Evolutionary conservation across 768 basidiomycete genomes (phyloP).

Genomic region (Hortiboletus flavorubellus): DNA sequence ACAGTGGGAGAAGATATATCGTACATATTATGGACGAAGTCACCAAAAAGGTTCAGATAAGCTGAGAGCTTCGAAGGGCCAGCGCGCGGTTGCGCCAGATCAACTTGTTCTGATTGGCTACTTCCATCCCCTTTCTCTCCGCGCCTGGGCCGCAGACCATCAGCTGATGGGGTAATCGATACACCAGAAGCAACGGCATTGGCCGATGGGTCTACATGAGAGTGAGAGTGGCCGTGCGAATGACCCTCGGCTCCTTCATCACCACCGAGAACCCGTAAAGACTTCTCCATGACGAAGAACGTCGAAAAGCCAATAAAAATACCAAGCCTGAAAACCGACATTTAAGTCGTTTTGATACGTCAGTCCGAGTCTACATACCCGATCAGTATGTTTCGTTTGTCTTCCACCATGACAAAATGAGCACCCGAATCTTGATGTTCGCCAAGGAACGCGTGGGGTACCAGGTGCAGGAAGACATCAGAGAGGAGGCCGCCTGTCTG

Average conservation of each 20-base stretch:
- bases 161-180: conserved; percentile 36
- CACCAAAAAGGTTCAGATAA: conserved; percentile 89
- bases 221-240: conserved; percentile 56
- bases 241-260: conserved; percentile 49
- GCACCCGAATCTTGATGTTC: conserved; percentile 73
- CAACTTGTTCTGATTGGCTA: conserved; percentile 25
- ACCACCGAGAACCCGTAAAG: conserved; percentile 73
- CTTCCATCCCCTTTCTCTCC: conserved; percentile 20
- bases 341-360: conserved; percentile 11
- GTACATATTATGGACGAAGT: conserved; percentile 93
- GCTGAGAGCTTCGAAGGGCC: conserved; percentile 84
- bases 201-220: conserved; percentile 33
- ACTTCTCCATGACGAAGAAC: conserved; percentile 94
- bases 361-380: conserved; percentile 49
- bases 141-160: conserved; percentile 51
- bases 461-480: conserved; percentile 88
- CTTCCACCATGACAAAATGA: conserved; percentile 81
- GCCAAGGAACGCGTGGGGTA: conserved; percentile 91
- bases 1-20: conserved; percentile 10
- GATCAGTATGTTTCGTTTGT: conserved; percentile 86
- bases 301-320: conserved; percentile 86
- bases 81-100: conserved; percentile 27
- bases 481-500: conserved; percentile 89
- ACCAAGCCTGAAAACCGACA: conserved; percentile 48
- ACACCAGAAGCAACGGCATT: conserved; percentile 45